These are phyloP conservation scores for Wickerhamiella shivajii DNA, from an alignment of 805 yeast genomes.

Conservation along the genomic window DNA sequence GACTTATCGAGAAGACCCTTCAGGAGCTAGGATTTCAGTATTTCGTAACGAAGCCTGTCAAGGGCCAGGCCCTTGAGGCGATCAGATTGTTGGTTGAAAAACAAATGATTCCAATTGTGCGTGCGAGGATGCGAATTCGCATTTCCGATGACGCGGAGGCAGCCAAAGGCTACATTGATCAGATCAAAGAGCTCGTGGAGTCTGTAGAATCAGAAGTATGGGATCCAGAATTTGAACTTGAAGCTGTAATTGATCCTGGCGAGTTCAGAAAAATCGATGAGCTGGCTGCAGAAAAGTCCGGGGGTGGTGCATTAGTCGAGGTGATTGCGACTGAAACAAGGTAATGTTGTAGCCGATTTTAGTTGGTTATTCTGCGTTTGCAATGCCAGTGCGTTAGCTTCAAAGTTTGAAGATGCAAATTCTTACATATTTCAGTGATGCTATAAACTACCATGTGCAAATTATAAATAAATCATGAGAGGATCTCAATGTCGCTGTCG, in stretches of 20 bases:
- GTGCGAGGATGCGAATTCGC: constrained; percentile 85
- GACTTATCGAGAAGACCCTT: constrained; percentile 82
- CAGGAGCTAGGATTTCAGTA: constrained; percentile 58
- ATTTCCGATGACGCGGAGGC: constrained; percentile 35
- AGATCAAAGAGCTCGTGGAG: constrained; percentile 30
- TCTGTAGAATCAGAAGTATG: constrained; percentile 30
- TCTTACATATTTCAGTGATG: no score
- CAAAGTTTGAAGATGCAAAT: no score
- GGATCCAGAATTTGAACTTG: constrained; percentile 35
- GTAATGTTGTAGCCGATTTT: no score
- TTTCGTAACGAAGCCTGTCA: constrained; percentile 50
- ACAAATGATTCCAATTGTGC: constrained; percentile 81
- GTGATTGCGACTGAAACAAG: constrained; percentile 45
- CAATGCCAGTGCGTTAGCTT: no score
- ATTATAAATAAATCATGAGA: no score
- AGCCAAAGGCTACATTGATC: constrained; percentile 32
- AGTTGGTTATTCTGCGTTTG: no score
- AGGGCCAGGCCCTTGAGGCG: constrained; percentile 83
- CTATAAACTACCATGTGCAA: no score
- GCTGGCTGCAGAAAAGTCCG: constrained; percentile 34
- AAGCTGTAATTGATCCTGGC: constrained; percentile 74
- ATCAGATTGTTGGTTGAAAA: constrained; percentile 59
- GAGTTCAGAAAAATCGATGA: constrained; percentile 58
- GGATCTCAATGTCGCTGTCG: no score
- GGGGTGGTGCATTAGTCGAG: constrained; percentile 55